Evolutionary conservation across 2,329 filamentous ascomycete genomes (phyloP).

Genomic region (Bisporella sp.): DNA sequence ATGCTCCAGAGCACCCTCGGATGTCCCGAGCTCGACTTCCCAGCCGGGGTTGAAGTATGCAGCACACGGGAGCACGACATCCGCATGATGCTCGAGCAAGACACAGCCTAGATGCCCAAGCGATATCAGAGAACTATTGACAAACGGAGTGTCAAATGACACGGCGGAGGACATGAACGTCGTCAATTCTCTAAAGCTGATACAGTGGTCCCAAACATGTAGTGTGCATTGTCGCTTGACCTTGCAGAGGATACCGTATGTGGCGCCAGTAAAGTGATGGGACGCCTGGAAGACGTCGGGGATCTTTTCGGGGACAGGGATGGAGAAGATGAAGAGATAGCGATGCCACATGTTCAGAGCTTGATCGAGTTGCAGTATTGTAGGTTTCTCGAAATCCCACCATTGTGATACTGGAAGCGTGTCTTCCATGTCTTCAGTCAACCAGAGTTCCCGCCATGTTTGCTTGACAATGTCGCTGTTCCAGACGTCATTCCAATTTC

Average conservation of each 20-base stretch:
- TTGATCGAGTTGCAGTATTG: constrained; percentile 36
- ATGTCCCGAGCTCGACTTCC: constrained; percentile 55
- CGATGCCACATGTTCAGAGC: constrained; percentile 39
- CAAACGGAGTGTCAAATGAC: constrained; percentile 19
- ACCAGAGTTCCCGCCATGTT: constrained; percentile 38
- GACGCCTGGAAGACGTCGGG: constrained; percentile 57
- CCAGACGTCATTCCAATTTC: constrained; percentile 40
- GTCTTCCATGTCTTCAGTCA: constrained; percentile 36
- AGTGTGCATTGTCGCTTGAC: constrained; percentile 51
- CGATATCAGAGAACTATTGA: constrained; percentile 20
- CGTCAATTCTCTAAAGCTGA: constrained; percentile 47
- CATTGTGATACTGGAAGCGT: constrained; percentile 34
- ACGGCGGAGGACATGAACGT: constrained; percentile 21
- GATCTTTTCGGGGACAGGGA: constrained; percentile 33
- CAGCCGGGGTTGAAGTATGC: constrained; percentile 59
- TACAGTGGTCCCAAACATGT: constrained; percentile 58
- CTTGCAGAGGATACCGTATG: constrained; percentile 56
- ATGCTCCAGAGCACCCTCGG: constrained; percentile 48
- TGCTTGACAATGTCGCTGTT: constrained; percentile 38
- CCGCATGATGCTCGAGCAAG: constrained; percentile 41
- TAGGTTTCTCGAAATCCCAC: constrained; percentile 38
- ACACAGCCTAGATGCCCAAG: constrained; percentile 14
- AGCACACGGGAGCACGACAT: constrained; percentile 47
- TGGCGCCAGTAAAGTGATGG: constrained; percentile 53
- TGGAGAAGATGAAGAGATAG: constrained; percentile 39